Evolutionary conservation across 805 yeast genomes (phyloP), one percentile per base, ranked within the genome.

Genomic region (Candida michaelii): DNA sequence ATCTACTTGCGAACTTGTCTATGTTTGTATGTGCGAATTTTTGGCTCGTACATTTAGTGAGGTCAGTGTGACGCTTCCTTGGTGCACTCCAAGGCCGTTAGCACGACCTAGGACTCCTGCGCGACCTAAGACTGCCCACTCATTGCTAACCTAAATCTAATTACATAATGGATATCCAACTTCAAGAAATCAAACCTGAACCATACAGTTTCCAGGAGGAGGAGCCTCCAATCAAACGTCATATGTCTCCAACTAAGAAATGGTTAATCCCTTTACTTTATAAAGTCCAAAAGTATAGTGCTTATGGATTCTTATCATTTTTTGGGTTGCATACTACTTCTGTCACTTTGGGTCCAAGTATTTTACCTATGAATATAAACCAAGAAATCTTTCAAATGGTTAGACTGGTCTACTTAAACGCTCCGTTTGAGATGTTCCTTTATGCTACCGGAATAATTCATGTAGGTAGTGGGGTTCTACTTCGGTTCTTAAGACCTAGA

Each of bases 361-460:
- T 66, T 5, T 52, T 78, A 3, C 73, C 79, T 2, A 73, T 78
- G 6, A 68, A 58, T 0, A 42, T 69, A 2, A 75, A 78, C 2
- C 75, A 81, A 40, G 83, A 81, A 40, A 49, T 79, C 24, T 65
- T 85, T 39, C 76, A 81, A 48, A 66, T 82, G 63, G 79, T 80
- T 0, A 67, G 91, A 29, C 74, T 79, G 13, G 51, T 85, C 0
- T 85, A 85, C 56, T 85, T 81, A 44, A 44, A 53, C 7, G 64
- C 70, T 0, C 72, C 81, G 1, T 59, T 80, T 11, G 91, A 84
- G 53, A 56, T 56, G 6, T 40, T 66, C 0, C 50, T 77, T n/a
- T 66, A 82, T 0, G 81, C 77, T 0, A 61, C 81, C 0, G 59
- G 71, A 1, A 55, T 63, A 0, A 47, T 61, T 2, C 93, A 85